A percentile compares a stretch with the other conserved stretches of the same genome.
These are phyloP conservation scores for Hebeloma cylindrosporum DNA, from an alignment of 768 basidiomycete species.

Conservation along the genomic window DNA sequence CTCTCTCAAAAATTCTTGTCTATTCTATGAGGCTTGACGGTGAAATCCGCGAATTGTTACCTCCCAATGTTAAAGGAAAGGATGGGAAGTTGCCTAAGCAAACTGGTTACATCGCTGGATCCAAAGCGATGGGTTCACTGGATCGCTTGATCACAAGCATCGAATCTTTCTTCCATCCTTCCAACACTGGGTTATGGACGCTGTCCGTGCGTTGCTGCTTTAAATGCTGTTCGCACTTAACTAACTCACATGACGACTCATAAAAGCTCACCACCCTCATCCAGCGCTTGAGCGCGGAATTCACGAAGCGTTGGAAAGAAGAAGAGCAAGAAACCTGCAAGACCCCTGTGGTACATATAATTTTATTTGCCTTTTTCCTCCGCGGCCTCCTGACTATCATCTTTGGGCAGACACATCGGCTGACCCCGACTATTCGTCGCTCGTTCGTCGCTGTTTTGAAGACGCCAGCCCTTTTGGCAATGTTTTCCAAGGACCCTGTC, in stretches of 20 bases:
- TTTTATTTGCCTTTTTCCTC: neutral
- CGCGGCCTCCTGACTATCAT: neutral
- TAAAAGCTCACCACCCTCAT: slow-evolving; percentile 75
- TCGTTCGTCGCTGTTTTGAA: slow-evolving; percentile 79
- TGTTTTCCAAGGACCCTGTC: slow-evolving; percentile 85
- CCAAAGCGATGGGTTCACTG: slow-evolving; percentile 83
- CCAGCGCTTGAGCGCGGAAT: slow-evolving; percentile 72
- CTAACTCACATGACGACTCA: slow-evolving; percentile 10
- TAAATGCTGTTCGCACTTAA: neutral
- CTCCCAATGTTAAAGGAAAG: slow-evolving; percentile 24
- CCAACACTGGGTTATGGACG: slow-evolving; percentile 87
- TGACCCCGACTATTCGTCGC: slow-evolving; percentile 79
- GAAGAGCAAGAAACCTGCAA: slow-evolving; percentile 77
- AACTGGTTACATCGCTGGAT: slow-evolving; percentile 72
- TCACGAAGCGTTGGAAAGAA: slow-evolving; percentile 75
- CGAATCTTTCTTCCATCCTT: slow-evolving; percentile 95
- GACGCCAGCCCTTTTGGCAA: slow-evolving; percentile 85
- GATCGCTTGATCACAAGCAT: slow-evolving; percentile 88
- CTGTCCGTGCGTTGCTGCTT: slow-evolving; percentile 40
- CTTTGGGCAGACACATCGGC: slow-evolving; percentile 56
- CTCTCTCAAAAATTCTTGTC: slow-evolving; percentile 81
- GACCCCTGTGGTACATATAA: slow-evolving; percentile 69
- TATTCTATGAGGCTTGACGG: slow-evolving; percentile 90
- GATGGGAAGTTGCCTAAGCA: slow-evolving; percentile 34
- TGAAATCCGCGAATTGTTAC: slow-evolving; percentile 45